phyloP scores from a whole-genome alignment of 768 basidiomycete genomes.

The Lyophyllum atratum region DNA sequence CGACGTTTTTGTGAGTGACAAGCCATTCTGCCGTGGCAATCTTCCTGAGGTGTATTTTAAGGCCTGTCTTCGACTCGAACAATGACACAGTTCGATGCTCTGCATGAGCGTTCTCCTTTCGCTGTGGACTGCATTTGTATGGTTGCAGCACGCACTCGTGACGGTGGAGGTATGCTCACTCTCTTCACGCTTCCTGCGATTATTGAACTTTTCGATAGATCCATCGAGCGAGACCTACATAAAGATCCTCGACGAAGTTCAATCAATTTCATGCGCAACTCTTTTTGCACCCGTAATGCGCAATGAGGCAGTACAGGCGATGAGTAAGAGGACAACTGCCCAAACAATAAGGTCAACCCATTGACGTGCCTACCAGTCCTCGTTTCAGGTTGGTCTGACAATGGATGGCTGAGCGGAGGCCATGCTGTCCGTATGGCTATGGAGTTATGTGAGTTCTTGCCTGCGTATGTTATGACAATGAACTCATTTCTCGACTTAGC shows the following conservation, averaged over 20 bases:
- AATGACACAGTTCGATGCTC: constrained; percentile 84
- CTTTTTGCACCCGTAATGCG: constrained; percentile 86
- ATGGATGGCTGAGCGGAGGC: constrained; percentile 93
- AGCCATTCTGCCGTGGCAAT: constrained; percentile 21
- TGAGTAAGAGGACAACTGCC: constrained; percentile 60
- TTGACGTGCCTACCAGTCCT: constrained; percentile 53
- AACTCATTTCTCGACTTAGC: constrained; percentile 41
- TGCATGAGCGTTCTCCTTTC: constrained; percentile 90
- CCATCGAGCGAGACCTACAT: constrained; percentile 73
- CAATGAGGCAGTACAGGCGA: constrained; percentile 89
- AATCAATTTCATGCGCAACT: constrained; percentile 80
- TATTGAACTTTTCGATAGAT: constrained; percentile 40
- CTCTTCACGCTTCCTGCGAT: neutral
- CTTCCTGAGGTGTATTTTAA: constrained; percentile 18
- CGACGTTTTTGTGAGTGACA: constrained; percentile 61
- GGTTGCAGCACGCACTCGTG: constrained; percentile 88
- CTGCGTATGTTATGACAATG: neutral
- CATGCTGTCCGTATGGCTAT: constrained; percentile 98
- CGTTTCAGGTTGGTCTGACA: constrained; percentile 93
- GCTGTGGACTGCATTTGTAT: constrained; percentile 92
- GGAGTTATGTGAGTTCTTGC: constrained; percentile 72
- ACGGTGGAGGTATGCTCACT: constrained; percentile 73
- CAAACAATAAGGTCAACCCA: neutral
- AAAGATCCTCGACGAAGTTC: constrained; percentile 82
- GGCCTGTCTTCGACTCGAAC: constrained; percentile 80